Percentiles rank a stretch among this genome's conserved stretches.
Conservation (phyloP, 192 early-diverging fungal species). For the Coemansia sp. region DNA sequence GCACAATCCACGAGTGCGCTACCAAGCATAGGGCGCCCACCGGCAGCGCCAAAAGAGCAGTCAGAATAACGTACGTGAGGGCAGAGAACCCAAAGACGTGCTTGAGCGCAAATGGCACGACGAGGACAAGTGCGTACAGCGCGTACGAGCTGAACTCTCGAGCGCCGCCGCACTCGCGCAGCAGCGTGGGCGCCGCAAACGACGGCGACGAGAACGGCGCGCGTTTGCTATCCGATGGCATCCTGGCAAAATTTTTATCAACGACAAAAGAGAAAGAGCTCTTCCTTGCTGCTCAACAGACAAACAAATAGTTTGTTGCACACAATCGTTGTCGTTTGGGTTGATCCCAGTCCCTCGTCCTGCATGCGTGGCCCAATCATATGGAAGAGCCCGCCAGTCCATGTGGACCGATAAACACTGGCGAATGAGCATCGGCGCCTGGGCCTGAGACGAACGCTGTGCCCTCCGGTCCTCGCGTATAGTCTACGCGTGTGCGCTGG, state of each 20-base stretch:
- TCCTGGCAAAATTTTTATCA: background rate
- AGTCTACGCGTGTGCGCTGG: too few relatives aligned
- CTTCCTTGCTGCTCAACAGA: too few relatives aligned
- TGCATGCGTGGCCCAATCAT: background rate
- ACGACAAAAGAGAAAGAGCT: background rate
- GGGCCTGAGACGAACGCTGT: too few relatives aligned
- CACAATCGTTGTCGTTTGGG: too few relatives aligned
- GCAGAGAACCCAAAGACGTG: slow-evolving; percentile 65
- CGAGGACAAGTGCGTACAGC: slow-evolving; percentile 62
- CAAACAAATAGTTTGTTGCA: too few relatives aligned
- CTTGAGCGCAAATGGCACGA: slow-evolving; percentile 66
- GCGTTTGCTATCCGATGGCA: slow-evolving; percentile 9
- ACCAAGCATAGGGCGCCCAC: slow-evolving; percentile 73
- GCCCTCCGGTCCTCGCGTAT: too few relatives aligned
- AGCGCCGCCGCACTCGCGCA: slow-evolving; percentile 84
- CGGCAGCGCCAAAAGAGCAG: slow-evolving; percentile 65
- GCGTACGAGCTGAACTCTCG: slow-evolving; percentile 76
- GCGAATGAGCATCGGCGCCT: background rate
- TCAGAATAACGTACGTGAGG: slow-evolving; percentile 61
- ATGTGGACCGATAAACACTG: background rate
- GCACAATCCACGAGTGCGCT: slow-evolving; percentile 64
- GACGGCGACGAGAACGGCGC: slow-evolving; percentile 38
- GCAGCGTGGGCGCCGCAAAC: slow-evolving; percentile 49
- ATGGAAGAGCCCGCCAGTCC: background rate
- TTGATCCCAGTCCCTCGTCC: background rate